Evolutionary conservation across 306 rosid genomes (phyloP).

Genomic region (Quercus alba): DNA sequence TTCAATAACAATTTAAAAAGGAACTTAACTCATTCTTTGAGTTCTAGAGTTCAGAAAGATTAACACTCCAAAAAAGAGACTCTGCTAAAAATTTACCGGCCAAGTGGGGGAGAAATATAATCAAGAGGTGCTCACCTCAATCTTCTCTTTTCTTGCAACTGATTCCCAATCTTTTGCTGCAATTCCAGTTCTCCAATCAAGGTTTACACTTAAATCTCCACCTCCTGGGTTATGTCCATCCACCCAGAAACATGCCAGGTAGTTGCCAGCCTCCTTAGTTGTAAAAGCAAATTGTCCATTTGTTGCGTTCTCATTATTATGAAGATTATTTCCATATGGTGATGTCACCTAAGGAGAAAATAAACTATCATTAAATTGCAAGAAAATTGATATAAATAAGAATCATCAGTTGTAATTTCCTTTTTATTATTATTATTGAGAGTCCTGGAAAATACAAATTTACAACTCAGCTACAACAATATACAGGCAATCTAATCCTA

Average conservation of each 20-base stretch:
- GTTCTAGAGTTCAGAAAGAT: neutral
- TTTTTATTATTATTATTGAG: neutral
- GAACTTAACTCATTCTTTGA: neutral
- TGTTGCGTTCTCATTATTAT: constrained; percentile 61
- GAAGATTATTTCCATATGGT: constrained; percentile 80
- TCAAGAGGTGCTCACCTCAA: constrained; percentile 54
- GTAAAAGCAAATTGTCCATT: constrained; percentile 87
- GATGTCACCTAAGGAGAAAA: constrained; percentile 71
- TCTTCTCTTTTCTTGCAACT: constrained; percentile 91
- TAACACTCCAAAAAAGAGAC: neutral
- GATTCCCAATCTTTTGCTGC: constrained; percentile 99
- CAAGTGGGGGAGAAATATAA: constrained; percentile 4
- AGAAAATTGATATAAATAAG: neutral
- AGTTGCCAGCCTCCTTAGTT: constrained; percentile 82
- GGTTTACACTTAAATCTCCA: constrained; percentile 53
- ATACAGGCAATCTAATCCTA: neutral
- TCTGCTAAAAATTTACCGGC: neutral
- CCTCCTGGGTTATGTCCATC: constrained; percentile 38
- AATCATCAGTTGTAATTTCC: neutral
- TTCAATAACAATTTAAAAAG: neutral
- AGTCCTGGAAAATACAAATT: neutral
- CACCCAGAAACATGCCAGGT: constrained; percentile 80
- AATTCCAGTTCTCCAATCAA: constrained; percentile 95
- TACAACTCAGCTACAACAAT: neutral
- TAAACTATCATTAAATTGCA: neutral